Base-by-base conservation (phyloP, 2,329 filamentous ascomycete genomes). In the Nothophaeocryptopus gaeumannii region DNA sequence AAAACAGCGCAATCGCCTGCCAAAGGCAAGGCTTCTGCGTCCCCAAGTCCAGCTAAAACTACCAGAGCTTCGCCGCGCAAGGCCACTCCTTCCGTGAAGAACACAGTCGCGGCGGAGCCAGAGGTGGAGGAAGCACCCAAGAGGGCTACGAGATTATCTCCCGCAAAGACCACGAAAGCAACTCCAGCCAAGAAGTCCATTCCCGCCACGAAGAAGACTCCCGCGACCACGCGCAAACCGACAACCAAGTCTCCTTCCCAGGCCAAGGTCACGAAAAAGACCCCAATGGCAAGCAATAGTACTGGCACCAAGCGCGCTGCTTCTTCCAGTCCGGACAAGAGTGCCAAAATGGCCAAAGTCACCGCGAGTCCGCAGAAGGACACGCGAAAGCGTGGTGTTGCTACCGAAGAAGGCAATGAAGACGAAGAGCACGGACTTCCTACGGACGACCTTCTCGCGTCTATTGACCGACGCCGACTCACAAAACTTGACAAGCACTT, bases 361-460 rank as follows among this genome's bases (percentile, higher is more conserved):
- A 34, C 50, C 26, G 30, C 36, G 12, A 49, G 31, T 36, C 16
- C 38, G 14, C 40, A n/a, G 31, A 48, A 52, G 34, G 44, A 37
- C 15, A 44, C 9, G 16, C 39, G 44, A 13, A 50, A 50, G 33
- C 43, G 42, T 29, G 53, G 29, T 2, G 13, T 47, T 26, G 32
- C 39, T 10, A 43, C 36, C 12, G 46, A 48, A 12, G 41, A 53
- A 14, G 50, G 48, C 16, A 26, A 36, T 11, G 50, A 42, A 11
- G 45, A 48, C 30, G 50, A 55, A 38, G 35, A 40, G 32, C 11
- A 45, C 2, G 37, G 52, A 20, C 35, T 26, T 26, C 20, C 49
- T 16, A 42, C 20, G n/a, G 41, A 36, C n/a, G 45, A 49, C 26
- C 49, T 54, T 29, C 34, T 56, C 36, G 42, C 49, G 12, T 32